phyloP scores from a whole-genome alignment of 441 rosid species.

The Bocquillonia castaneifolia region DNA sequence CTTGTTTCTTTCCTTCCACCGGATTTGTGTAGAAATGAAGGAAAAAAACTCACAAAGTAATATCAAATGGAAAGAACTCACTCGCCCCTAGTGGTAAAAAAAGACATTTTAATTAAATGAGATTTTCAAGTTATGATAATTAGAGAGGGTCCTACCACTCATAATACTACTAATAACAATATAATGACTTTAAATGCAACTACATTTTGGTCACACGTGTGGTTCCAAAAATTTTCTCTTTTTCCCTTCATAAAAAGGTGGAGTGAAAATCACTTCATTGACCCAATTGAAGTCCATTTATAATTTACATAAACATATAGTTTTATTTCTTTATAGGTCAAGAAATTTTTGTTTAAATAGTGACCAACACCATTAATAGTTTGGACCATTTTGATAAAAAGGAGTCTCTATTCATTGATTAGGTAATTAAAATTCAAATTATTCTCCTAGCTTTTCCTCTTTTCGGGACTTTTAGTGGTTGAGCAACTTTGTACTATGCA shows the following conservation, averaged over 20 bases:
- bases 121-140: not conserved
- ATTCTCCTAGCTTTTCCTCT: not conserved
- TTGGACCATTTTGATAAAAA: slow-evolving; percentile 3
- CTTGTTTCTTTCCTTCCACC: too few species aligned
- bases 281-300: slow-evolving; percentile 2
- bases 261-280: slow-evolving; percentile 21
- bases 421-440: not conserved
- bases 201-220: slow-evolving; percentile 25
- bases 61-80: too few species aligned
- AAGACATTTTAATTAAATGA: too few species aligned
- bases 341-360: not conserved
- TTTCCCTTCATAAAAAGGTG: slow-evolving; percentile 14
- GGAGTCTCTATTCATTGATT: not conserved
- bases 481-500: slow-evolving; percentile 4
- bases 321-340: not conserved
- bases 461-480: not conserved
- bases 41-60: too few species aligned
- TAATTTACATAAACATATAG: not conserved
- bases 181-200: slow-evolving; percentile 30
- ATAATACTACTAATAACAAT: too few species aligned
- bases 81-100: too few species aligned
- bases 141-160: slow-evolving; percentile 19
- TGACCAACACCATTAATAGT: slow-evolving; percentile 13
- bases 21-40: too few species aligned
- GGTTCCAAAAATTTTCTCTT: slow-evolving; percentile 7